Conservation (phyloP, 208 protist genomes). For the Leishmania amazonensis region DNA sequence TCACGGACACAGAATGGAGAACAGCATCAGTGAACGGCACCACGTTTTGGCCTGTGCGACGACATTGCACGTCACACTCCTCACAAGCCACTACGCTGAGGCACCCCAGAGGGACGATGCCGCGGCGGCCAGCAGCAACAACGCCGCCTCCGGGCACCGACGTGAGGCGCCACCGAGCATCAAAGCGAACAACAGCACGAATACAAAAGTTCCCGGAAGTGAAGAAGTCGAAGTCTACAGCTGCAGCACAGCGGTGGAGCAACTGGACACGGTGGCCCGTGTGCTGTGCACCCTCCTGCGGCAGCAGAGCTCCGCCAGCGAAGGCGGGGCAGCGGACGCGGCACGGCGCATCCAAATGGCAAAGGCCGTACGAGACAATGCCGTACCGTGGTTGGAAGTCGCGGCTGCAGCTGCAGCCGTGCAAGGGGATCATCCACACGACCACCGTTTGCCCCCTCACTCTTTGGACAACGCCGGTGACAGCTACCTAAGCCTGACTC, state of each 20-base stretch:
- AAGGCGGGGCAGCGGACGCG: neutral
- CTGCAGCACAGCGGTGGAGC: conserved; percentile 22
- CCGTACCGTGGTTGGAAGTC: conserved; percentile 16
- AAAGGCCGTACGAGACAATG: conserved; percentile 28
- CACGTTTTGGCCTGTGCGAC: conserved; percentile 10
- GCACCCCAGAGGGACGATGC: conserved; percentile 8
- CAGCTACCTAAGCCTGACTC: neutral
- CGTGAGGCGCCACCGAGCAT: conserved; percentile 2
- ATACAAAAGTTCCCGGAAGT: conserved; percentile 3
- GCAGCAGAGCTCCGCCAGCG: neutral
- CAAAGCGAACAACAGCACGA: conserved; percentile 1
- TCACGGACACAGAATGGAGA: neutral
- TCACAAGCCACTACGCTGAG: conserved; percentile 26
- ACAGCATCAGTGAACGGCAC: neutral
- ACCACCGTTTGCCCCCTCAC: neutral
- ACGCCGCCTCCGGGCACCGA: conserved; percentile 1
- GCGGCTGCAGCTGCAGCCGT: neutral
- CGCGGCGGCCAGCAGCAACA: neutral
- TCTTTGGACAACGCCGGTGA: neutral
- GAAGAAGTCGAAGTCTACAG: conserved; percentile 17
- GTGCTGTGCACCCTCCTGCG: conserved; percentile 16
- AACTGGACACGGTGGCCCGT: conserved; percentile 33
- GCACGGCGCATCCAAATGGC: conserved; percentile 15
- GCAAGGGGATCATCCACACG: neutral
- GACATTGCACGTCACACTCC: conserved; percentile 28